Conservation (phyloP, 2,329 filamentous ascomycete species). For the Monosporascus cannonballus region DNA sequence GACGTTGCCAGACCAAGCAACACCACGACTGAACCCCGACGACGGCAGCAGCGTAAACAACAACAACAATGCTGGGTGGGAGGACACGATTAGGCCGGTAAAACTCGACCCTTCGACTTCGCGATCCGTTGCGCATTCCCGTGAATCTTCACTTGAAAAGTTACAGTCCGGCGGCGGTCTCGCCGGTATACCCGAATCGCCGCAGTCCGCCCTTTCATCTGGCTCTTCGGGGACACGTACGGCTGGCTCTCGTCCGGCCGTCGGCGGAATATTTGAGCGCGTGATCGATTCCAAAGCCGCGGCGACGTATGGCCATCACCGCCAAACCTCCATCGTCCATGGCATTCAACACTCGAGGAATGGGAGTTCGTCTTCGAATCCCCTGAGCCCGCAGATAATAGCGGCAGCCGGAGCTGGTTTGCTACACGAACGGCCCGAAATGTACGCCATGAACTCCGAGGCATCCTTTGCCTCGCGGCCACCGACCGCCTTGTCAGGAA, state of each 20-base stretch:
- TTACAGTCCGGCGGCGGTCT: slow-evolving; percentile 29
- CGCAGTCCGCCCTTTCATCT: slow-evolving; percentile 20
- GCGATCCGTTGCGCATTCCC: slow-evolving; percentile 44
- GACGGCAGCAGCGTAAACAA: not conserved
- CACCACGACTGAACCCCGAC: slow-evolving; percentile 36
- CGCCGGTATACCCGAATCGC: slow-evolving; percentile 26
- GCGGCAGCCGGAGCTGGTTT: slow-evolving; percentile 57
- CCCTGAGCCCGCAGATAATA: slow-evolving; percentile 82
- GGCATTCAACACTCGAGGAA: slow-evolving; percentile 90
- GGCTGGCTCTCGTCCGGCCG: slow-evolving; percentile 33
- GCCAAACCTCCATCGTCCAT: slow-evolving; percentile 95
- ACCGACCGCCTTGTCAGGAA: slow-evolving; percentile 42
- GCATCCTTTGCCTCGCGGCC: slow-evolving; percentile 33
- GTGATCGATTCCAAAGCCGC: slow-evolving; percentile 49
- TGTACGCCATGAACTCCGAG: slow-evolving; percentile 42
- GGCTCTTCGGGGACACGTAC: slow-evolving; percentile 34
- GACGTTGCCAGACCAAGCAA: slow-evolving; percentile 52
- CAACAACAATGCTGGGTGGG: slow-evolving; percentile 39
- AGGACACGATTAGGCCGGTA: slow-evolving; percentile 44
- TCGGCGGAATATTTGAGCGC: slow-evolving; percentile 42
- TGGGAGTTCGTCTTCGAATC: slow-evolving; percentile 76
- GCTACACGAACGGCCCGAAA: slow-evolving; percentile 45
- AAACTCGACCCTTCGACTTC: slow-evolving; percentile 32
- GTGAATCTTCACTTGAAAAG: slow-evolving; percentile 55
- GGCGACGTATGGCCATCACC: slow-evolving; percentile 73